These are phyloP conservation scores for Pyrenopolyporus hunteri DNA, from an alignment of 495 filamentous ascomycete species.

Conservation along the genomic window DNA sequence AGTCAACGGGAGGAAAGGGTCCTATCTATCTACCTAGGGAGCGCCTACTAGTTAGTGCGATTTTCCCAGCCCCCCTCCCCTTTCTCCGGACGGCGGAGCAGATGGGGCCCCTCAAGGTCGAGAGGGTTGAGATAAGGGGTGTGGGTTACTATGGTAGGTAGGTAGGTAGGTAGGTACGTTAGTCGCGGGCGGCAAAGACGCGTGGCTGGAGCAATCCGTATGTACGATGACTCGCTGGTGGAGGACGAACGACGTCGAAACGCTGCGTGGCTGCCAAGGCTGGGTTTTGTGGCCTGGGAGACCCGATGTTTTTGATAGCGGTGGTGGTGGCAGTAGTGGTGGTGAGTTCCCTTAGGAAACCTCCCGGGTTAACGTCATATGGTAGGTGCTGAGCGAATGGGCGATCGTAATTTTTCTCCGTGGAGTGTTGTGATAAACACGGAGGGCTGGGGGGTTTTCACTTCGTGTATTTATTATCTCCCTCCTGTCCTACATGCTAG, in stretches of 20 bases:
- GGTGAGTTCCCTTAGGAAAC: no score
- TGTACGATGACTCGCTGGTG: constrained; percentile 1
- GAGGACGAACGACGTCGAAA: constrained; percentile 25
- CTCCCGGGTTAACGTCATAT: constrained; percentile 10
- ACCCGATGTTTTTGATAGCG: constrained; percentile 11
- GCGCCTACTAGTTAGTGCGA: no score
- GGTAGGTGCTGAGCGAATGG: constrained; percentile 12
- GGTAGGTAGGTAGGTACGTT: no score
- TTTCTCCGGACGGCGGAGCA: no score
- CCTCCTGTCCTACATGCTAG: background rate
- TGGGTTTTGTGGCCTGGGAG: constrained; percentile 11
- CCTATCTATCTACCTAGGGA: no score
- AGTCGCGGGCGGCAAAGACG: background rate
- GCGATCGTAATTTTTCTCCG: constrained; percentile 27
- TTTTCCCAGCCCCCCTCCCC: no score
- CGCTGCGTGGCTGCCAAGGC: constrained; percentile 32
- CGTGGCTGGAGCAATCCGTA: no score
- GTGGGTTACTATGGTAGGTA: no score
- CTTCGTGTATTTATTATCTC: constrained; percentile 21
- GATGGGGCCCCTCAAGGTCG: no score
- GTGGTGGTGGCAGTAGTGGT: background rate
- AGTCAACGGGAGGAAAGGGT: constrained; percentile 8
- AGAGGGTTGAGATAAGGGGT: no score
- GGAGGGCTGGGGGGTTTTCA: background rate
- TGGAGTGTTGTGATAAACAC: background rate